These are phyloP conservation scores for Fusarium nisikadoi DNA, from an alignment of 2,329 filamentous ascomycete genomes.

Conservation along the genomic window DNA sequence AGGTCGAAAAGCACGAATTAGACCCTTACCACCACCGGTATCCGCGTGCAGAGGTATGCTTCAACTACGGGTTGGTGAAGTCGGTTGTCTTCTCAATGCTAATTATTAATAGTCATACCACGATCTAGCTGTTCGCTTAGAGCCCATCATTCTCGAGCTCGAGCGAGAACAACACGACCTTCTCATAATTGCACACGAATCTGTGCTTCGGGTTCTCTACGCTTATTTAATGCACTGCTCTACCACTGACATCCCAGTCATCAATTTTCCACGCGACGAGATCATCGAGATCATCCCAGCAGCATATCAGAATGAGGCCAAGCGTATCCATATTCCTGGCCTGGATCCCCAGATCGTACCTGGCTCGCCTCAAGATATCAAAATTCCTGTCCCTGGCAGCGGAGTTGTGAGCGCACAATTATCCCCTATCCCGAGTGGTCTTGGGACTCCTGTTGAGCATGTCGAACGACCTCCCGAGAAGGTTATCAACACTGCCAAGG, in stretches of 20 bases:
- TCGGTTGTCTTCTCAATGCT: not conserved
- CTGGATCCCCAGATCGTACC: constrained; percentile 75
- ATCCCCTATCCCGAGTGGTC: constrained; percentile 60
- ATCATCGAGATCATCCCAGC: constrained; percentile 99
- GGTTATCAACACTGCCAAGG: constrained; percentile 61
- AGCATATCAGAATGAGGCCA: constrained; percentile 96
- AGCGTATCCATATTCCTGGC: constrained; percentile 85
- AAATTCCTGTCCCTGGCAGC: constrained; percentile 74
- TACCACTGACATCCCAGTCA: constrained; percentile 89
- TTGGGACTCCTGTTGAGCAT: constrained; percentile 59
- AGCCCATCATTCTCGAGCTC: constrained; percentile 96
- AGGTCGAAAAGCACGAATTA: constrained; percentile 89
- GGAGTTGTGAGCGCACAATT: constrained; percentile 50
- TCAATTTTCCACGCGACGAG: constrained; percentile 94
- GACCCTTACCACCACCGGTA: constrained; percentile 98
- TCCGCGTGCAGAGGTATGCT: constrained; percentile 83
- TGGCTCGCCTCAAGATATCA: constrained; percentile 81
- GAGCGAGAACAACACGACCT: constrained; percentile 97
- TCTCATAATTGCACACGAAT: constrained; percentile 98
- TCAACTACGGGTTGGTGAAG: not conserved
- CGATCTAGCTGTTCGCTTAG: constrained; percentile 95
- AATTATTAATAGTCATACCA: constrained; percentile 81
- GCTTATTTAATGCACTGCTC: constrained; percentile 99
- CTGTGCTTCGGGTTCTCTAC: constrained; percentile 95
- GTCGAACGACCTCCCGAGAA: constrained; percentile 58